Evolutionary conservation across 176 grass and related monocot species (phyloP).

Genomic region (Avena eriantha): DNA sequence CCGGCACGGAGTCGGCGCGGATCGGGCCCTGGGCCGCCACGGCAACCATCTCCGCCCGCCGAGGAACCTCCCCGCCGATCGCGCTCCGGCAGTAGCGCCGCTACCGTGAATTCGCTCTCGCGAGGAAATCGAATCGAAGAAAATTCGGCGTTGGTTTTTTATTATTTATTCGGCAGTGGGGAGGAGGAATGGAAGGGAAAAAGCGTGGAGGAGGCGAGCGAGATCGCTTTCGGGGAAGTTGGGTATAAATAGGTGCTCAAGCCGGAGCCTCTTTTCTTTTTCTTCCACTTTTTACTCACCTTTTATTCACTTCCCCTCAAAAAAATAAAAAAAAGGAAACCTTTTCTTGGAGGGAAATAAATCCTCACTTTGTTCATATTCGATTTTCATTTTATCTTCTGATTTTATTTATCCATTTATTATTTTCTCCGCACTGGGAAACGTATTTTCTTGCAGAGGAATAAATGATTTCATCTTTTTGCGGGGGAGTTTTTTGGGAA

Average conservation of each 20-base stretch:
- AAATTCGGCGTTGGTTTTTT: slow-evolving; percentile 5
- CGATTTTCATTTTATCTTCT: background rate
- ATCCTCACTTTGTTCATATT: background rate
- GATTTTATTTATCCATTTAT: background rate
- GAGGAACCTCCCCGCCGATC: slow-evolving; percentile 37
- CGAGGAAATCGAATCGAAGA: slow-evolving; percentile 49
- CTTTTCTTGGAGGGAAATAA: slow-evolving; percentile 5
- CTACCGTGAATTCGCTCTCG: background rate
- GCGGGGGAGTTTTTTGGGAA: background rate
- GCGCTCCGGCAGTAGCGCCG: slow-evolving; percentile 25
- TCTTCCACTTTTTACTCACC: background rate
- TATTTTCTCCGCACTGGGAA: background rate
- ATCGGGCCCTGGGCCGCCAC: slow-evolving; percentile 54
- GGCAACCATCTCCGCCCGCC: slow-evolving; percentile 54
- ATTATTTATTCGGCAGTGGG: slow-evolving; percentile 31
- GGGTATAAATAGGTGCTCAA: slow-evolving; percentile 50
- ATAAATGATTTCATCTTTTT: background rate
- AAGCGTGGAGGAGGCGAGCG: slow-evolving; percentile 2
- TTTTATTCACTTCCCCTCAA: background rate
- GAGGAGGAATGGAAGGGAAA: slow-evolving; percentile 27
- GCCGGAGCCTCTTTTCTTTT: background rate
- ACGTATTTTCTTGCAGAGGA: background rate
- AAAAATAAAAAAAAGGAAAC: background rate
- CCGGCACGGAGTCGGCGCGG: slow-evolving; percentile 45
- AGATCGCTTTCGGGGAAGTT: slow-evolving; percentile 55